phyloP scores from a whole-genome alignment of 805 yeast species.

The Candida pseudofarinosa region DNA sequence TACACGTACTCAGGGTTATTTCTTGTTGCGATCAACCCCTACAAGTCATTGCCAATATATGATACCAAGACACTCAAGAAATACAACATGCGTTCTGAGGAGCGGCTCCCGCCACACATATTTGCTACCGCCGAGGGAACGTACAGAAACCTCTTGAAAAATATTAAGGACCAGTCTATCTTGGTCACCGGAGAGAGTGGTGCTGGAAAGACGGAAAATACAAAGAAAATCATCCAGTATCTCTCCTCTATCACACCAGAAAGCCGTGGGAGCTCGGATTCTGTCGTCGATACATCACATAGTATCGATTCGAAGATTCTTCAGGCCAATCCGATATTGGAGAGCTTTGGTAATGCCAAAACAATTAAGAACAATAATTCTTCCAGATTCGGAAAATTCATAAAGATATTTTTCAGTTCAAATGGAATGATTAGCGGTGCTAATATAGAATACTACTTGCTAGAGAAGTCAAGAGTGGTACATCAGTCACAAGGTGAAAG shows the following conservation, averaged over 20 bases:
- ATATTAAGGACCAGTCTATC: constrained; percentile 78
- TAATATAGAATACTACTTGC: constrained; percentile 86
- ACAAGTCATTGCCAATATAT: constrained; percentile 69
- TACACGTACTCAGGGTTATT: constrained; percentile 95
- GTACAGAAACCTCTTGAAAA: constrained; percentile 64
- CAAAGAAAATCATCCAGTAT: constrained; percentile 91
- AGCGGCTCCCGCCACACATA: constrained; percentile 71
- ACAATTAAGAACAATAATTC: constrained; percentile 92
- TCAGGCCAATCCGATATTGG: constrained; percentile 93
- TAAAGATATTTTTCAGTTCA: constrained; percentile 71
- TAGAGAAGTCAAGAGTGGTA: constrained; percentile 91
- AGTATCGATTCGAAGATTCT: constrained; percentile 80
- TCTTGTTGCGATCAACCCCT: constrained; percentile 93
- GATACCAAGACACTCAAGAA: constrained; percentile 50
- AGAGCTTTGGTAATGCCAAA: constrained; percentile 95
- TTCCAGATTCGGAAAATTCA: constrained; percentile 94
- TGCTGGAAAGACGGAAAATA: constrained; percentile 97
- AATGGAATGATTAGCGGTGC: constrained; percentile 78
- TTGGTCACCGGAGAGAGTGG: constrained; percentile 99
- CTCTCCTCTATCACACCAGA: constrained; percentile 67
- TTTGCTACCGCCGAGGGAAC: constrained; percentile 84
- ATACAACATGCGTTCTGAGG: constrained; percentile 43
- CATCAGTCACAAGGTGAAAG: constrained; percentile 73
- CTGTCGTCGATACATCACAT: constrained; percentile 9
- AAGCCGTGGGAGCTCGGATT: constrained; percentile 4